Conservation (phyloP, 2,329 filamentous ascomycete genomes). For the Pseudogymnoascus destructans region DNA sequence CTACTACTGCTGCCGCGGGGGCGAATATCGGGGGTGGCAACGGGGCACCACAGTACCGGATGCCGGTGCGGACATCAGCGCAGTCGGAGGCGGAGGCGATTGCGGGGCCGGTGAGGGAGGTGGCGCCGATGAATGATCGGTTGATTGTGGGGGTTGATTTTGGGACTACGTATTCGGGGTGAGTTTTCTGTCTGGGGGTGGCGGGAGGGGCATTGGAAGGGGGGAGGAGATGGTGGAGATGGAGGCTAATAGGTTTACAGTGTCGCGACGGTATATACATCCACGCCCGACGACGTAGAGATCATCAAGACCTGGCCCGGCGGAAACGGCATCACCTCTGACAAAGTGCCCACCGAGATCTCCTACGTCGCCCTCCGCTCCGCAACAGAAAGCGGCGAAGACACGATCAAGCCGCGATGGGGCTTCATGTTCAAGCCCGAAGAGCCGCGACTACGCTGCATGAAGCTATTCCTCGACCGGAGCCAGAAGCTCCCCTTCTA, state of each 20-base stretch:
- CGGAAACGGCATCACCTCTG: conserved; percentile 73
- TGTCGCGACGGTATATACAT: conserved; percentile 61
- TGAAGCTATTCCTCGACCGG: conserved; percentile 73
- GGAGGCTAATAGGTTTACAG: conserved; percentile 27
- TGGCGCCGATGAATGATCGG: conserved; percentile 42
- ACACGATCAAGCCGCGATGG: conserved; percentile 44
- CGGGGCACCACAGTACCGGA: not conserved
- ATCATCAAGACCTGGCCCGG: conserved; percentile 80
- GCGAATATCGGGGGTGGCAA: not conserved
- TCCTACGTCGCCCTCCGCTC: conserved; percentile 41
- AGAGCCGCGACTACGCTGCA: conserved; percentile 62
- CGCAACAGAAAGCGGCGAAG: conserved; percentile 26
- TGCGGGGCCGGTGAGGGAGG: conserved; percentile 44
- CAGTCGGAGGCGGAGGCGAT: conserved; percentile 36
- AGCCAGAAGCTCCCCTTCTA: conserved; percentile 72
- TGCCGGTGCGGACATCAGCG: not conserved
- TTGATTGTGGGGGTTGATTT: conserved; percentile 72
- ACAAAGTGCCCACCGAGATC: conserved; percentile 75
- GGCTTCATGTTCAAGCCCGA: conserved; percentile 73
- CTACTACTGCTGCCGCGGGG: conserved; percentile 32
- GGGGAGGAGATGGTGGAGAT: not conserved
- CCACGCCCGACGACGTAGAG: conserved; percentile 65
- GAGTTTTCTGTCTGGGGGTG: conserved; percentile 27
- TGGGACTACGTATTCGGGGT: conserved; percentile 74
- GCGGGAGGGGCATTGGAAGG: too few relatives aligned